A percentile compares a stretch with the other conserved stretches of the same genome.
phyloP scores from a whole-genome alignment of 148 eudicot genomes.

The Polygonum aviculare region DNA sequence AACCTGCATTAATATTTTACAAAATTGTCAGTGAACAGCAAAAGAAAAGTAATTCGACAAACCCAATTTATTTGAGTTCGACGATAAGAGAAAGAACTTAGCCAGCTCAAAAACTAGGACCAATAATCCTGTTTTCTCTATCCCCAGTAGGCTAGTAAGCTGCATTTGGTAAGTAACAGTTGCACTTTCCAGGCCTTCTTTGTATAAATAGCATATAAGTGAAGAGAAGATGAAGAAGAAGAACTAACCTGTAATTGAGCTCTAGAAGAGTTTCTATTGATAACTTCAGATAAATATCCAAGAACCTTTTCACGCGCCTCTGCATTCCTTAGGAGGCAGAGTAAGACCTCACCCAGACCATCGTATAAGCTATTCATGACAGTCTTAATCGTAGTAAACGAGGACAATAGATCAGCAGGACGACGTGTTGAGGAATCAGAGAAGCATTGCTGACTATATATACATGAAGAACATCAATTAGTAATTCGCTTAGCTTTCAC shows the following conservation, averaged over 20 bases:
- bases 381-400: conserved; percentile 86
- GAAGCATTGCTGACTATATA: conserved; percentile 83
- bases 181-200: not conserved
- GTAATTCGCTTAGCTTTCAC: not conserved
- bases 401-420: conserved; percentile 77
- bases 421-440: conserved; percentile 83
- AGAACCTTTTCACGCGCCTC: conserved; percentile 79
- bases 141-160: not conserved
- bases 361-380: conserved; percentile 79
- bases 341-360: conserved; percentile 67
- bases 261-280: conserved; percentile 76
- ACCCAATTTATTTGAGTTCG: not conserved
- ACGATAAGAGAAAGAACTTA: not conserved
- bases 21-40: not conserved
- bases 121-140: not conserved
- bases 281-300: conserved; percentile 73
- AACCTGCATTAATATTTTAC: conserved; percentile 37
- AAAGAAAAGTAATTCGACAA: not conserved
- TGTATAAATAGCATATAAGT: not conserved
- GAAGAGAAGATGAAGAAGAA: not conserved
- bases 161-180: not conserved
- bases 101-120: not conserved
- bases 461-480: conserved; percentile 11
- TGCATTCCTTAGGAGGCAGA: conserved; percentile 65
- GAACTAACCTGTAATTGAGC: conserved; percentile 68